Base-by-base conservation (phyloP, 306 rosid species). In the Dalbergia oliveri region DNA sequence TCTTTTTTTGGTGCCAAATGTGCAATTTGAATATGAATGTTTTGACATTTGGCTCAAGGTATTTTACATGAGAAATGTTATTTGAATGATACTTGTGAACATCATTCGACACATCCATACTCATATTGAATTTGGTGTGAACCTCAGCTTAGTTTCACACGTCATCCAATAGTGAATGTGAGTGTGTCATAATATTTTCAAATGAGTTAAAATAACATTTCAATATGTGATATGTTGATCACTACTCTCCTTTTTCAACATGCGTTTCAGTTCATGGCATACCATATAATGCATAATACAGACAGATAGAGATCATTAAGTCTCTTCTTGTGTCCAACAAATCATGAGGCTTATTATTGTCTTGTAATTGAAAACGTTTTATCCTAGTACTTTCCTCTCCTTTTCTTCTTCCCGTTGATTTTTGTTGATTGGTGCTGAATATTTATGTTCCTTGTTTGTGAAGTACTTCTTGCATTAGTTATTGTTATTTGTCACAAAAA, bases 1-100 rank as follows among this genome's bases (percentile, higher is more conserved):
- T 26, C 97, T 91, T 94, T 86, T 97, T 94, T 92, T 97, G 83
- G 84, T 83, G 19, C 97, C 94, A 92, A 92, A 91, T 62, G 45
- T 75, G 14, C 81, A 67, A 49, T 60, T 70, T 82, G 45, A 56
- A 16, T 53, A 83, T 72, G 41, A 79, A 47, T 65, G 34, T 60
- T 83, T 88, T 75, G 94, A 85, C 76, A 4, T 64, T 68, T 84
- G 82, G 86, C 75, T 72, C 82, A 89, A 91, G 97, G 99, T 94
- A 45, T n/a, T 43, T 47, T 18, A 15, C 14, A 26, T 57, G 13
- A n/a, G n/a, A n/a, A n/a, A n/a, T n/a, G n/a, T n/a, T n/a, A n/a
- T n/a, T n/a, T n/a, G n/a, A n/a, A n/a, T n/a, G n/a, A n/a, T n/a
- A n/a, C n/a, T n/a, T n/a, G n/a, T n/a, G n/a, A n/a, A n/a, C n/a